Conservation (phyloP, 2,329 filamentous ascomycete species). For the Raffaelea albimanens region DNA sequence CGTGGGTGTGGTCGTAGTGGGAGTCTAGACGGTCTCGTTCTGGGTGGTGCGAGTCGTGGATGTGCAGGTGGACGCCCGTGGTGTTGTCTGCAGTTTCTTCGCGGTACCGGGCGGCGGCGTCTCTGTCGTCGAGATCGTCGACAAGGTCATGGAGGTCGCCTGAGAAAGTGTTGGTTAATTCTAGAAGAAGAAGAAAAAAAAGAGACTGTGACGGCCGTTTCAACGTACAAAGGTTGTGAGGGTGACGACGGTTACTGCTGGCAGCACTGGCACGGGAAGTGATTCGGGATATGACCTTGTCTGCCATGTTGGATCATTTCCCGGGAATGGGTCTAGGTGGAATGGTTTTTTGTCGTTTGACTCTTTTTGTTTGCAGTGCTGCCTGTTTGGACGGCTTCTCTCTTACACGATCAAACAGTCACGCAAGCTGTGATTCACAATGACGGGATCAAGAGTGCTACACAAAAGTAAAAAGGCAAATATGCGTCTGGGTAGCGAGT, state of each 20-base stretch:
- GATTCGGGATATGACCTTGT: not conserved
- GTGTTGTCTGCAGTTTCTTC: constrained; percentile 10
- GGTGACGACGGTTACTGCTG: constrained; percentile 1
- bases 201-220: too few species aligned
- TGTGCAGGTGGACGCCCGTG: not conserved
- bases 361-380: too few species aligned
- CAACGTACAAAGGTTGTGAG: too few species aligned
- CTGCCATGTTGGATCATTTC: not conserved
- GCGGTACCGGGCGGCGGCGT: constrained; percentile 10
- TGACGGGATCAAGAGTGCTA: too few species aligned
- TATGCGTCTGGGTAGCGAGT: too few species aligned
- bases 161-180: not conserved
- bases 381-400: too few species aligned
- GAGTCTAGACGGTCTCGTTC: not conserved
- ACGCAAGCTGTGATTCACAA: too few species aligned
- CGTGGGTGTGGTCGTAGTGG: not conserved
- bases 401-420: too few species aligned
- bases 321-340: too few species aligned
- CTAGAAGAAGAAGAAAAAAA: constrained; percentile 1
- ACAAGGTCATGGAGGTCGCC: constrained; percentile 7
- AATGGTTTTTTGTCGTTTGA: too few species aligned
- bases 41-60: not conserved
- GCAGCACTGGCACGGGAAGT: not conserved
- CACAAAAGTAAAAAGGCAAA: too few species aligned
- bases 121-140: constrained; percentile 7